Base-by-base conservation (phyloP, 1,139 yeast species). In the Cylindricascospora bacillispora region DNA sequence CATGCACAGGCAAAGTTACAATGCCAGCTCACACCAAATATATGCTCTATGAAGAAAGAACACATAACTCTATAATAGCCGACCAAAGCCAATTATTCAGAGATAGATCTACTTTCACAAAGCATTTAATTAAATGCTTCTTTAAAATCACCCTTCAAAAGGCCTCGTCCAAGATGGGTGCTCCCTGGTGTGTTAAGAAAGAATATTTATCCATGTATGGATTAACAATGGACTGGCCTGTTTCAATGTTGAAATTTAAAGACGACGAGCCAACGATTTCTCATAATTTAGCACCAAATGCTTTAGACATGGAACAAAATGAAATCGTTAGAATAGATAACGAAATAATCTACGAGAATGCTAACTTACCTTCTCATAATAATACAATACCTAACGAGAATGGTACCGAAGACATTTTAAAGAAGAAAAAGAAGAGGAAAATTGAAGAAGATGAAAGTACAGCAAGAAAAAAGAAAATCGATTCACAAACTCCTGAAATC, bases 161-260 rank as follows among this genome's bases (percentile, higher is more conserved):
- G 43, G 56, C 57, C 5, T 82, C 89, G 4, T 69, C 77, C 35
- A 80, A 80, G 63, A 67, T 78, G 26, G 95, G 97, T 2, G 93
- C 97, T 2, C 97, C 98, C 1, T 89, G 97, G 97, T 75, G 89
- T 13, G 93, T 89, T n/a, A 80, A 79, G 50, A 73, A 71, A 20
- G 74, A 76, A 42, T 83, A 72, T 51, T 29, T 54, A 21, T 43
- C 47, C 19, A 51, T 52, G 45, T 54, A 54, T 32, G 80, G 55
- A 3, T 34, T 54, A n/a, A 43, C 47, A 2, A 40, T 46, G 46
- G 54, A 47, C 5, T 54, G 58, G 58, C 57, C 58, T 5, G 29
- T 29, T 4, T 49, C 47, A 4, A 42, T 52, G 39, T 17, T 47
- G 22, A 43, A 45, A 28, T 54, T 39, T 28, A 52, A 48, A 32